Evolutionary conservation across 2,329 filamentous ascomycete species (phyloP).

Genomic region (Scorias spongiosa): DNA sequence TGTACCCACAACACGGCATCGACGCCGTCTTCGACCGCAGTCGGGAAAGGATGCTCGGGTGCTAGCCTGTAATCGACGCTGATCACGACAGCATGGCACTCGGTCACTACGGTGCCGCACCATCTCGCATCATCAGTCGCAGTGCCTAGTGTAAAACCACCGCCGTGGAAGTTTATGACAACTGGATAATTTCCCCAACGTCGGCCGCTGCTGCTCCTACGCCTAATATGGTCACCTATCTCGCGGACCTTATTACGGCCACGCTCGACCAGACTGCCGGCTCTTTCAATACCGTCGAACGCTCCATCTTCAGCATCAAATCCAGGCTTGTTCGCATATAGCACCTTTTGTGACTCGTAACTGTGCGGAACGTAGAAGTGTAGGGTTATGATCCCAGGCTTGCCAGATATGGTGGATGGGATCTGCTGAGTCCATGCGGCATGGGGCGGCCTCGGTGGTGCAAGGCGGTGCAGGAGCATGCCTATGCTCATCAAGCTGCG

Average conservation of each 20-base stretch:
- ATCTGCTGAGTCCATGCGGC: slow-evolving; percentile 46
- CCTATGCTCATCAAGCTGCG: slow-evolving; percentile 52
- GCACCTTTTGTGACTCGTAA: slow-evolving; percentile 28
- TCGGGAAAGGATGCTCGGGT: slow-evolving; percentile 47
- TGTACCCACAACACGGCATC: slow-evolving; percentile 45
- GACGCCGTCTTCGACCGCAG: slow-evolving; percentile 48
- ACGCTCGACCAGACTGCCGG: neutral
- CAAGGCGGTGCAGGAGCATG: slow-evolving; percentile 51
- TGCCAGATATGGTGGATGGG: slow-evolving; percentile 31
- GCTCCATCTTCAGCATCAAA: neutral
- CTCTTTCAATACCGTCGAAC: slow-evolving; percentile 1
- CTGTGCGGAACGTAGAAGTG: slow-evolving; percentile 46
- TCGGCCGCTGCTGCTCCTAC: slow-evolving; percentile 20
- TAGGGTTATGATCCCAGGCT: slow-evolving; percentile 34
- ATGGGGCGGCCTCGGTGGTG: slow-evolving; percentile 43
- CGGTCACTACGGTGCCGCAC: slow-evolving; percentile 39
- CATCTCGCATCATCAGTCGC: slow-evolving; percentile 47
- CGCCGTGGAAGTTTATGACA: slow-evolving; percentile 49
- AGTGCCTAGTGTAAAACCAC: slow-evolving; percentile 45
- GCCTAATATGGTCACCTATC: slow-evolving; percentile 10
- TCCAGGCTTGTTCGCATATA: slow-evolving; percentile 11
- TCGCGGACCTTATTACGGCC: slow-evolving; percentile 10
- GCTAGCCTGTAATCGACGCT: slow-evolving; percentile 47
- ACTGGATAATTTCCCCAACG: slow-evolving; percentile 34
- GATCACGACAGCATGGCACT: slow-evolving; percentile 43